Percentiles rank a stretch among this genome's conserved stretches.
These are phyloP conservation scores for Silene latifolia DNA, from an alignment of 148 eudicot species.

Conservation along the genomic window DNA sequence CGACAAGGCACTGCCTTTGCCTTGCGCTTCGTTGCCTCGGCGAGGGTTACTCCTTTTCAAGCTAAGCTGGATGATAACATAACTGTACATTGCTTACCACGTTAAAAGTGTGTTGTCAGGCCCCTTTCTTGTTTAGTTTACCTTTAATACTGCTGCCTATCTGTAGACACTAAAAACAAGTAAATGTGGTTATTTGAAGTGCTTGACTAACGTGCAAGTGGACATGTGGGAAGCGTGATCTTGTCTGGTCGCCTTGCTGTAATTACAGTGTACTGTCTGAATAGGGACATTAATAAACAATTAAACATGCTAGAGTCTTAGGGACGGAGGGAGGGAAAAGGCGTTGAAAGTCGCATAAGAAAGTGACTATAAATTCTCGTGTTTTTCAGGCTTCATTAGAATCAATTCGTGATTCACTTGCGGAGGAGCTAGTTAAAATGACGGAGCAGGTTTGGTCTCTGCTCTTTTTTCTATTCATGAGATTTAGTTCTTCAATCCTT, in stretches of 20 bases:
- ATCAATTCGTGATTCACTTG: constrained; percentile 91
- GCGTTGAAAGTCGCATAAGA: background rate
- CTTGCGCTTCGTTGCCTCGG: no score
- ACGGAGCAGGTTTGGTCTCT: constrained; percentile 67
- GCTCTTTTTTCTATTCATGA: constrained; percentile 3
- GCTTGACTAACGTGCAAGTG: background rate
- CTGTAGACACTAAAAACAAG: background rate
- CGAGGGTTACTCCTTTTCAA: no score
- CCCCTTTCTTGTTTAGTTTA: background rate
- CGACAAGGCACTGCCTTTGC: no score
- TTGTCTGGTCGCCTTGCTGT: background rate
- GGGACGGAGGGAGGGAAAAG: background rate
- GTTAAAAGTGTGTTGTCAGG: background rate
- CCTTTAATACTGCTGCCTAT: background rate
- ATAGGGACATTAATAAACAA: background rate
- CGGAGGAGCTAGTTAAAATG: constrained; percentile 95
- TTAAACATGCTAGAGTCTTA: background rate
- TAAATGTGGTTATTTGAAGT: constrained; percentile 5
- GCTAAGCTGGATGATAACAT: background rate
- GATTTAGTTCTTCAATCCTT: background rate
- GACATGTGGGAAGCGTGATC: background rate
- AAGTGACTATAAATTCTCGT: background rate
- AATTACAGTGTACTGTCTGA: background rate
- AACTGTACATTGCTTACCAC: background rate
- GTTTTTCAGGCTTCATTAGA: constrained; percentile 78